Conservation (phyloP, 352 stramenopile species). For the Globisporangium perplexum region DNA sequence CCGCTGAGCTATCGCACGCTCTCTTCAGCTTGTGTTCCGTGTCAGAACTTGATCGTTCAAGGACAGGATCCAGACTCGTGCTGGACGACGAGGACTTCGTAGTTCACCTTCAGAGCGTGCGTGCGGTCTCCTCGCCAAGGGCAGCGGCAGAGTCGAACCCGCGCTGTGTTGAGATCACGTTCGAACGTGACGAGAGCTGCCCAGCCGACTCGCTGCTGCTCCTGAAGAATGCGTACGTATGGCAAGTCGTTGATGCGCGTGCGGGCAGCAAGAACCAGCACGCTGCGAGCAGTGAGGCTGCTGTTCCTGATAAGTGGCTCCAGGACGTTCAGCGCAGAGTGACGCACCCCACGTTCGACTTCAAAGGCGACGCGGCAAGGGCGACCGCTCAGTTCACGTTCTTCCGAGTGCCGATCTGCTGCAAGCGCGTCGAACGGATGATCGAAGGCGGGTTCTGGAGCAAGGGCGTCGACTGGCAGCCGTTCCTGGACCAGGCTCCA, state of each 20-base stretch:
- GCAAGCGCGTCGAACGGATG: slow-evolving; percentile 18
- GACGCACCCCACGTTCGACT: slow-evolving; percentile 43
- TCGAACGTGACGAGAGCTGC: slow-evolving; percentile 35
- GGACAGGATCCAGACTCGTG: slow-evolving; percentile 16
- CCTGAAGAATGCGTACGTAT: slow-evolving; percentile 32
- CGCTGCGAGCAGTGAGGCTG: not conserved
- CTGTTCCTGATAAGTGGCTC: slow-evolving; percentile 38
- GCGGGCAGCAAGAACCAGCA: not conserved
- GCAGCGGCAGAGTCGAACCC: not conserved
- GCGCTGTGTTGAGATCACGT: slow-evolving; percentile 16
- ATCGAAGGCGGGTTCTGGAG: slow-evolving; percentile 61
- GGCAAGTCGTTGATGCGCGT: slow-evolving; percentile 20
- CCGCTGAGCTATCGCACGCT: slow-evolving; percentile 12
- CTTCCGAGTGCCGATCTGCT: slow-evolving; percentile 38
- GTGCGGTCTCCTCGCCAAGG: not conserved
- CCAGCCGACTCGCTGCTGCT: slow-evolving; percentile 18
- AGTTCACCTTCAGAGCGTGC: slow-evolving; percentile 23
- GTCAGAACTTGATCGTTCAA: not conserved
- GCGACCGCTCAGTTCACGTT: slow-evolving; percentile 8
- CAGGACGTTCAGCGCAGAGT: slow-evolving; percentile 45
- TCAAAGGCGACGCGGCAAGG: not conserved
- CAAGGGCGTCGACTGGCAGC: slow-evolving; percentile 40
- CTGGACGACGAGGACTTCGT: slow-evolving; percentile 31
- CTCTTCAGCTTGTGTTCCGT: slow-evolving; percentile 1
- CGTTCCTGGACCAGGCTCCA: slow-evolving; percentile 22